These are phyloP conservation scores for Scutellaria barbata DNA, from an alignment of 257 asterid genomes.

Conservation along the genomic window DNA sequence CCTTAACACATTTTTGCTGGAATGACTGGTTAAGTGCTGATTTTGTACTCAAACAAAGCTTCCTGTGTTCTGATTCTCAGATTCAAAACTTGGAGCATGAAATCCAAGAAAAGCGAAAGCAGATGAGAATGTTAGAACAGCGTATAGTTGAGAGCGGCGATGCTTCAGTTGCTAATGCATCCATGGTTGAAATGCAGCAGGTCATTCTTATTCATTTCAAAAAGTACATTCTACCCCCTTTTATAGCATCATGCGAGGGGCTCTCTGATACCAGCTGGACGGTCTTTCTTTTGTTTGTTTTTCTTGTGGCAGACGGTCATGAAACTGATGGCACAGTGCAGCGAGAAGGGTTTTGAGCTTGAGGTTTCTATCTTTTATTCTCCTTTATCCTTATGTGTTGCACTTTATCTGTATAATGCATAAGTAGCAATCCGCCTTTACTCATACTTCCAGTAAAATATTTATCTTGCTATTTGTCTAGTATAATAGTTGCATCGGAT, in stretches of 20 bases:
- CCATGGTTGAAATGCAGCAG: conserved; percentile 95
- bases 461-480: conserved; percentile 3
- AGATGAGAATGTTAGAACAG: conserved; percentile 79
- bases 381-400: not conserved
- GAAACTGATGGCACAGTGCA: conserved; percentile 84
- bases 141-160: conserved; percentile 83
- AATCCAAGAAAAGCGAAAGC: conserved; percentile 82
- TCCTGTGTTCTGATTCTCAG: conserved; percentile 48
- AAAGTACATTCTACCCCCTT: not conserved
- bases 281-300: conserved; percentile 12
- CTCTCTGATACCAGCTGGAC: conserved; percentile 16
- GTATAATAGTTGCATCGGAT: conserved; percentile 19
- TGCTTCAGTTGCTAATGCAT: conserved; percentile 78
- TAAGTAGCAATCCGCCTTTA: not conserved
- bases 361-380: conserved; percentile 56
- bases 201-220: conserved; percentile 44
- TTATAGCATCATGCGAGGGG: not conserved
- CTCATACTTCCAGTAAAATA: conserved; percentile 5
- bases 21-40: conserved; percentile 28
- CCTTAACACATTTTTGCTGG: conserved; percentile 5
- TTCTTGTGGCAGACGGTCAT: conserved; percentile 62
- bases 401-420: not conserved
- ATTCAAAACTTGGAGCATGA: conserved; percentile 80
- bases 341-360: conserved; percentile 86
- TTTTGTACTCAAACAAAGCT: conserved; percentile 42